phyloP scores from a whole-genome alignment of 768 basidiomycete species.

The Russula lepida region DNA sequence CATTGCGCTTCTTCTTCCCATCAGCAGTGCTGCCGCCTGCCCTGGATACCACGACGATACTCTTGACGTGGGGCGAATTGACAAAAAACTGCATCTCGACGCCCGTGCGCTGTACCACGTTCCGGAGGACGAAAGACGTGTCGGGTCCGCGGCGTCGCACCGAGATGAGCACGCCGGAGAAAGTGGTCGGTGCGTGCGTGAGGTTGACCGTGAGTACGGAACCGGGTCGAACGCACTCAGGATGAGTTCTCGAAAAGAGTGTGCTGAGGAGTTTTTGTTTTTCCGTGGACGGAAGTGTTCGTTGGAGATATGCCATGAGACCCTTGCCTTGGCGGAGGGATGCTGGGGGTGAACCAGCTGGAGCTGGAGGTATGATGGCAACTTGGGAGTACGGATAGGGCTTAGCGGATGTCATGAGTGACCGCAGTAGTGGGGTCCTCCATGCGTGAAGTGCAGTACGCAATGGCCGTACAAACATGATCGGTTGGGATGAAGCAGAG shows the following conservation, averaged over 20 bases:
- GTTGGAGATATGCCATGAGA: slow-evolving; percentile 65
- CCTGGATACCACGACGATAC: slow-evolving; percentile 59
- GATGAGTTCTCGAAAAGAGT: slow-evolving; percentile 65
- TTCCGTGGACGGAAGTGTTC: slow-evolving; percentile 55
- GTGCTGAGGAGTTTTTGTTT: slow-evolving; percentile 60
- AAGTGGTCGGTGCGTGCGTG: slow-evolving; percentile 68
- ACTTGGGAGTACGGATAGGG: slow-evolving; percentile 68
- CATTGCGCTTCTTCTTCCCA: slow-evolving; percentile 28
- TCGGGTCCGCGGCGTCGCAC: slow-evolving; percentile 77
- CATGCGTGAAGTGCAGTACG: not conserved
- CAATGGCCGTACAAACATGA: slow-evolving; percentile 13
- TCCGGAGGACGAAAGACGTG: slow-evolving; percentile 83
- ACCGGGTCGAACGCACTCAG: slow-evolving; percentile 64
- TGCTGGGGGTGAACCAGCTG: slow-evolving; percentile 35
- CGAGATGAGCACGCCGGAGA: slow-evolving; percentile 83
- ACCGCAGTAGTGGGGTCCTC: not conserved
- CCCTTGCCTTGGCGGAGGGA: slow-evolving; percentile 61
- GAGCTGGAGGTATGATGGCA: slow-evolving; percentile 45
- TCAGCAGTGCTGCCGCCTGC: not conserved
- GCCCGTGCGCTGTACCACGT: slow-evolving; percentile 84
- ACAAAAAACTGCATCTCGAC: slow-evolving; percentile 91
- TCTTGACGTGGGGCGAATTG: slow-evolving; percentile 79
- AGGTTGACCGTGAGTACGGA: slow-evolving; percentile 78
- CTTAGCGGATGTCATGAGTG: not conserved
- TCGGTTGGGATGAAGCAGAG: not conserved